Evolutionary conservation across 2,329 filamentous ascomycete genomes (phyloP), one percentile per base, ranked within the genome.

Genomic region (Xylaria digitata): DNA sequence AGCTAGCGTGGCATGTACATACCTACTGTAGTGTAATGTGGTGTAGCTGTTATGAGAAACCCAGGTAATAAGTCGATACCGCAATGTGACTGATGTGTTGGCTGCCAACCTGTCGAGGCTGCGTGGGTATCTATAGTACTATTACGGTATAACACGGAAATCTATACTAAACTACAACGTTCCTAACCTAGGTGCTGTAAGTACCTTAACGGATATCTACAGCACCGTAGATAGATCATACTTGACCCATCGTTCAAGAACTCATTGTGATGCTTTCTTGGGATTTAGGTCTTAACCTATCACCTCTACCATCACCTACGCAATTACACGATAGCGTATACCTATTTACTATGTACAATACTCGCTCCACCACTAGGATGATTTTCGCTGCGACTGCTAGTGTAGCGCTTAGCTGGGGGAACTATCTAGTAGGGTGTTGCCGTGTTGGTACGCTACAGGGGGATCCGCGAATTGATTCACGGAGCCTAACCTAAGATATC

Each of bases 371-470:
- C 30, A 57, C 13, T 30, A 57, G 21, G 37, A 30, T 53, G 58
- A 62, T 58, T 57, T 58, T 53, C n/a, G 50, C 57, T 40, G 43
- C 54, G 13, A 54, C 21, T 58, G n/a, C n/a, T 62, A 66, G 46
- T 40, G 46, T 62, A 66, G 46, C 48, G 46, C 63, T 26, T 45
- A 23, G 52, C 57, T 37, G 37, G 37, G 43, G 37, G 19, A 32
- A 30, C 43, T 15, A 37, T 50, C 45, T 46, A 54, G 49, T n/a
- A 61, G 56, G 13, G 45, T 61, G 30, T 46, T 50, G 52, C 58
- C 37, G 57, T 30, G 37, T 32, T 34, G 50, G 50, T 49, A 34
- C 46, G 58, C 37, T n/a, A 64, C 21, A 56, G 57, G 43, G 21
- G 48, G 26, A 50, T 40, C 53, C 40, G 19, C 53, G 52, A n/a